Evolutionary conservation across 371 early-diverging fungal genomes (phyloP).

Genomic region (Blakeslea trispora): DNA sequence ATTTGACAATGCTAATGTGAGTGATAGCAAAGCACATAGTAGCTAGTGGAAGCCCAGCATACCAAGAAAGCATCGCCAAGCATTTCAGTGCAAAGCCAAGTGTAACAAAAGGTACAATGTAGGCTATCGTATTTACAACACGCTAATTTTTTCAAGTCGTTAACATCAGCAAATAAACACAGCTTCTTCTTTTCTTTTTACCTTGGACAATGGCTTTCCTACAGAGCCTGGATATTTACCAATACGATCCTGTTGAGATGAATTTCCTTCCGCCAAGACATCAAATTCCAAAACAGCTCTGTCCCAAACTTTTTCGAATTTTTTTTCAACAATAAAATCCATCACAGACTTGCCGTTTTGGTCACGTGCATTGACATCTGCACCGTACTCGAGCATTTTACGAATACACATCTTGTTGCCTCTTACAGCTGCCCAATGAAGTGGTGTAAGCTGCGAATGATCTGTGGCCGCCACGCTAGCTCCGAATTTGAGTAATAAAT

Average conservation of each 20-base stretch:
- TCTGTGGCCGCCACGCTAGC: constrained; percentile 73
- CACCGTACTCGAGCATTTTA: constrained; percentile 56
- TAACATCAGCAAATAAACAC: too few species aligned
- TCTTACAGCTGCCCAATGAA: constrained; percentile 78
- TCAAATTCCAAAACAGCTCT: constrained; percentile 53
- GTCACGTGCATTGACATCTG: constrained; percentile 48
- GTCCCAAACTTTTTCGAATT: constrained; percentile 39
- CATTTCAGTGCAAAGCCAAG: constrained; percentile 62
- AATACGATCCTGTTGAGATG: constrained; percentile 25
- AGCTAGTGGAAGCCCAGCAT: constrained; percentile 70
- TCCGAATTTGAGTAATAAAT: constrained; percentile 68
- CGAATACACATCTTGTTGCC: constrained; percentile 48
- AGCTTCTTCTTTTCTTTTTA: constrained; percentile 21
- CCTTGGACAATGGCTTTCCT: constrained; percentile 43
- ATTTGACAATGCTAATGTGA: constrained; percentile 63
- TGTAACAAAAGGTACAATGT: constrained; percentile 69
- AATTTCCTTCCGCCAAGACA: constrained; percentile 42
- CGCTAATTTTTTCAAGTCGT: constrained; percentile 43
- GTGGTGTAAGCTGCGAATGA: constrained; percentile 73
- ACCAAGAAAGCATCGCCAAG: constrained; percentile 74
- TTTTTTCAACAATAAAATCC: constrained; percentile 53
- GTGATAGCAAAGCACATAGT: constrained; percentile 52
- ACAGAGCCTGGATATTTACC: constrained; percentile 39
- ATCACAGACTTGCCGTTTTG: constrained; percentile 49
- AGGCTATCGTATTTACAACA: constrained; percentile 64